Base-by-base conservation (phyloP, 306 rosid genomes). In the Sesbania bispinosa region DNA sequence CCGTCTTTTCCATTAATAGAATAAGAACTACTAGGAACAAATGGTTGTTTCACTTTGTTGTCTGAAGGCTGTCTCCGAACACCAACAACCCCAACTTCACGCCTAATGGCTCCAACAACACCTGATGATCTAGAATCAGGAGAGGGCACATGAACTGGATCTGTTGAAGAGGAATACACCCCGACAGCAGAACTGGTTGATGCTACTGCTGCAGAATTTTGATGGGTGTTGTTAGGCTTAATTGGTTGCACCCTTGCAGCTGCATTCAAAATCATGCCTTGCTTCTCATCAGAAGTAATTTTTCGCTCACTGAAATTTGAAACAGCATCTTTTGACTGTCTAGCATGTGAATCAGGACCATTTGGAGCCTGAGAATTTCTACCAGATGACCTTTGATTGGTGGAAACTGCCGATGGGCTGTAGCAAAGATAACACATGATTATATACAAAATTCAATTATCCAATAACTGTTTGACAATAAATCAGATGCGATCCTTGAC, bases 111-210 rank as follows among this genome's bases (percentile, higher is more conserved):
- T 64, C 99, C 99, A 78, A 93, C 92, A 79, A 81, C 75, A 59
- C 92, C 95, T 42, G 90, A 85, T 43, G 96, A 79, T 81, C 96
- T 86, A 64, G 96, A 88, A 88, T 95, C 97, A 45, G 97, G 97
- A 69, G 99, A 91, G 51, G 99, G 99, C 57, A 95, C 97, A 65
- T 95, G 99, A 71, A 95, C 99, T 15, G 99, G 99, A 85, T 95
- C 99, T 15, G 93, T 89, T 46, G 97, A 83, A 79, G 99, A 95
- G 43, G 96, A 89, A 89, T 95, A 92, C 70, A 95, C 83, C 68
- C 97, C 97, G 58, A 95, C 80, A 77, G 86, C 87, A 78, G 98
- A 85, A 75, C 84, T 86, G 80, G 75, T 80, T 54, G 93, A 82
- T 13, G 85, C 84, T 45, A 46, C 47, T 35, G 75, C 35, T 11